Evolutionary conservation across 805 yeast species (phyloP).

Genomic region (Yarrowia yakushimensis): DNA sequence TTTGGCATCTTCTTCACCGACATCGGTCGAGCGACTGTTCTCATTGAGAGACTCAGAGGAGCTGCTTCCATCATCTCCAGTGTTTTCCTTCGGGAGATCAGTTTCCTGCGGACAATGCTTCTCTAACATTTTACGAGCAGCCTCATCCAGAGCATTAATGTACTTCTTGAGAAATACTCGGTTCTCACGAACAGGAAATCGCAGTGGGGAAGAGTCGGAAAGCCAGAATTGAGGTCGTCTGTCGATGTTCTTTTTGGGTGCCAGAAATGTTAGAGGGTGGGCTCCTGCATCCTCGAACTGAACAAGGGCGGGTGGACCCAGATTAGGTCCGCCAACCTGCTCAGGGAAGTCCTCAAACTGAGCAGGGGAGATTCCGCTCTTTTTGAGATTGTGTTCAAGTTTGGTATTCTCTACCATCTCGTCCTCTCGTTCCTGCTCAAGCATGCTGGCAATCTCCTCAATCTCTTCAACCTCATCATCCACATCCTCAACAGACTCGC

Average conservation of each 20-base stretch:
- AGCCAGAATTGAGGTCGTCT: slow-evolving; percentile 48
- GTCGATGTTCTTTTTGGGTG: slow-evolving; percentile 29
- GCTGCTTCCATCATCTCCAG: background rate
- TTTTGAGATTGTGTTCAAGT: slow-evolving; percentile 1
- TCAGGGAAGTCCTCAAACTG: slow-evolving; percentile 7
- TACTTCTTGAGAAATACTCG: slow-evolving; percentile 46
- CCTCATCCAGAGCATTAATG: slow-evolving; percentile 30
- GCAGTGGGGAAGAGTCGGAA: slow-evolving; percentile 61
- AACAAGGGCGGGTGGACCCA: slow-evolving; percentile 38
- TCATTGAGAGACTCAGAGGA: background rate
- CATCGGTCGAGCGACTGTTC: background rate
- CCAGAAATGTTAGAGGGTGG: slow-evolving; percentile 31
- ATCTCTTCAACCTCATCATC: slow-evolving; percentile 10
- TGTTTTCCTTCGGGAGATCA: background rate
- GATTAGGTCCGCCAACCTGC: background rate
- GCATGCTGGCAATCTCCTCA: slow-evolving; percentile 11
- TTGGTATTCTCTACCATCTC: slow-evolving; percentile 1
- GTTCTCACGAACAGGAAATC: slow-evolving; percentile 67
- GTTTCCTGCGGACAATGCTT: background rate
- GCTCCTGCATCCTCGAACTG: slow-evolving; percentile 51
- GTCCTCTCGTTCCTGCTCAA: slow-evolving; percentile 15
- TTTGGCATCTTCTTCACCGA: background rate
- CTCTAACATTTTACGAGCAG: slow-evolving; percentile 7
- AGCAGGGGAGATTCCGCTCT: background rate
- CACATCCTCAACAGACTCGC: background rate